Evolutionary conservation across 805 yeast genomes (phyloP).

Genomic region (Saturnispora galanensis): DNA sequence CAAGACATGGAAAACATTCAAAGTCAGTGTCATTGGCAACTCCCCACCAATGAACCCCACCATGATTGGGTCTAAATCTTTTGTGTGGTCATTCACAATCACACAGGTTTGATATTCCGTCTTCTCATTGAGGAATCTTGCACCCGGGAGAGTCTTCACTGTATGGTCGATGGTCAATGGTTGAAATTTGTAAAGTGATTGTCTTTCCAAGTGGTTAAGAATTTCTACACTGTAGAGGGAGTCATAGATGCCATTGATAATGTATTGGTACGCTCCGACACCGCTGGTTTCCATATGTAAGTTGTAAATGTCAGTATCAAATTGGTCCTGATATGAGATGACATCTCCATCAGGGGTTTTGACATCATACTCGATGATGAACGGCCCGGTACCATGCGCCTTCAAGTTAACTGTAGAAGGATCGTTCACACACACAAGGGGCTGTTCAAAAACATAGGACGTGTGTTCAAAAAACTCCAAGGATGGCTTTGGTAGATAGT

Average conservation of each 20-base stretch:
- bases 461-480: constrained; percentile 9
- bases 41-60: constrained; percentile 55
- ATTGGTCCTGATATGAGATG: constrained; percentile 32
- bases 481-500: constrained; percentile 24
- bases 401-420: constrained; percentile 27
- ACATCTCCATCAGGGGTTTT: constrained; percentile 44
- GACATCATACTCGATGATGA: constrained; percentile 58
- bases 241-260: constrained; percentile 57
- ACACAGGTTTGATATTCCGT: constrained; percentile 23
- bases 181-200: constrained; percentile 18
- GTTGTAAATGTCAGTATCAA: constrained; percentile 32
- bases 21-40: constrained; percentile 51
- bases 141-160: constrained; percentile 56
- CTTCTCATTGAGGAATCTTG: constrained; percentile 21
- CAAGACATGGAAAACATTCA: constrained; percentile 51
- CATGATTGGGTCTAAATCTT: constrained; percentile 40
- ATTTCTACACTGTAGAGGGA: constrained; percentile 42
- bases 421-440: constrained; percentile 19
- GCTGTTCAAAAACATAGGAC: background rate
- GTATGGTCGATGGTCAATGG: constrained; percentile 36
- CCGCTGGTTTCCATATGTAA: constrained; percentile 32
- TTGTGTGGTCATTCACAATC: constrained; percentile 17
- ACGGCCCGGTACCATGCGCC: constrained; percentile 52
- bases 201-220: constrained; percentile 20
- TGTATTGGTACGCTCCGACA: constrained; percentile 55